A percentile compares a stretch with the other conserved stretches of the same genome.
These are phyloP conservation scores for Nakataea oryzae DNA, from an alignment of 2,329 filamentous ascomycete species.

Conservation along the genomic window DNA sequence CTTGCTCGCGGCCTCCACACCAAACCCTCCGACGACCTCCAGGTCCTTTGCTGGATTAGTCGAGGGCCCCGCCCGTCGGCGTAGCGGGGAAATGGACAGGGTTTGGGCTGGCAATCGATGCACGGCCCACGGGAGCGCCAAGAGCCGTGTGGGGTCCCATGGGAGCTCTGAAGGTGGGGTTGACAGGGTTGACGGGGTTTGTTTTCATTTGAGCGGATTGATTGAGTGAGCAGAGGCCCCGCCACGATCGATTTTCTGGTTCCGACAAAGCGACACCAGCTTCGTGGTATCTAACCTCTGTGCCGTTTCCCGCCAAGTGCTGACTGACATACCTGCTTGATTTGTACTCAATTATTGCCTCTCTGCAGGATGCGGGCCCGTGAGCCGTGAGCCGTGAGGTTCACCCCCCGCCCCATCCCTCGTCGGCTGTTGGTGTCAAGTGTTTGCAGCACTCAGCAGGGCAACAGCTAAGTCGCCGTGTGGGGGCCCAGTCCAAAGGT, in stretches of 20 bases:
- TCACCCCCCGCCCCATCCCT: background rate
- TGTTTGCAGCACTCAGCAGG: background rate
- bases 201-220: background rate
- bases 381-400: too few species aligned
- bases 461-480: background rate
- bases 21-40: too few species aligned
- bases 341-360: background rate
- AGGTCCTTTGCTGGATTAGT: too few species aligned
- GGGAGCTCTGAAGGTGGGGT: background rate
- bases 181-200: too few species aligned
- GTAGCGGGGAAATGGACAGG: background rate
- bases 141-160: background rate
- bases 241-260: background rate
- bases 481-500: background rate
- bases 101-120: background rate
- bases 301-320: too few species aligned
- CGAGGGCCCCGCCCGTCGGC: too few species aligned
- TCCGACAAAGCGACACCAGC: background rate
- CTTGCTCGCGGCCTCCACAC: too few species aligned
- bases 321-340: background rate
- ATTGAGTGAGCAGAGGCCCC: background rate
- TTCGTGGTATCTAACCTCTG: too few species aligned
- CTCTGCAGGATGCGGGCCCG: background rate
- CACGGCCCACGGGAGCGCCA: background rate
- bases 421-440: background rate